Evolutionary conservation across 192 early-diverging fungal species (phyloP).

Genomic region (Dispira parvispora): DNA sequence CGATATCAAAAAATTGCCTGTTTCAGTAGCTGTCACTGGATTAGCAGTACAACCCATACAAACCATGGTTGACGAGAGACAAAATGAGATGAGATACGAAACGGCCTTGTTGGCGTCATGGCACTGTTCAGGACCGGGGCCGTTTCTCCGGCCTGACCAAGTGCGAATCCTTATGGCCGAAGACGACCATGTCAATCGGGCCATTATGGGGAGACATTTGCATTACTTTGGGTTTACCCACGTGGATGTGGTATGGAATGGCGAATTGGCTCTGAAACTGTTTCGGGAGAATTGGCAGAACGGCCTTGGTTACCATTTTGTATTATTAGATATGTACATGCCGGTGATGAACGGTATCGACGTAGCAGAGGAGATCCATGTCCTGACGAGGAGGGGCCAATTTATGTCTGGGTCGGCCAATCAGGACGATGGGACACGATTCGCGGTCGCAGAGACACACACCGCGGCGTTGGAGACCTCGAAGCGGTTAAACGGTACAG

Average conservation of each 20-base stretch:
- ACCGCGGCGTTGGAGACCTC: neutral
- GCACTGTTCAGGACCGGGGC: too few relatives aligned
- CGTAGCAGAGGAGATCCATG: neutral
- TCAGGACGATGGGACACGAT: neutral
- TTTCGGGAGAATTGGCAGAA: neutral
- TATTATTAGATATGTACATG: slow-evolving; percentile 9
- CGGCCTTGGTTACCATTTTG: slow-evolving; percentile 5
- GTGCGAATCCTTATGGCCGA: slow-evolving; percentile 3
- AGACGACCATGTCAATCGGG: slow-evolving; percentile 6
- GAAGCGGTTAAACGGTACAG: neutral
- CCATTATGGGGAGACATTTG: slow-evolving; percentile 7
- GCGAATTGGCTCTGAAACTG: neutral
- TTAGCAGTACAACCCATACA: too few relatives aligned
- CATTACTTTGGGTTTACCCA: slow-evolving; percentile 9
- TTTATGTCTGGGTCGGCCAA: neutral
- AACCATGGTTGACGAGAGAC: too few relatives aligned
- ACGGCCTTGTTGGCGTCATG: too few relatives aligned
- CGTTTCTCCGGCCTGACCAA: neutral
- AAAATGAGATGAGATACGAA: too few relatives aligned
- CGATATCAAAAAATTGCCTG: too few relatives aligned
- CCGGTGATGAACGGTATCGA: slow-evolving; percentile 6
- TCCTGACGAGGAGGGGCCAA: neutral
- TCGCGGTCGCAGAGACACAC: too few relatives aligned
- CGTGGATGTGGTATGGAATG: slow-evolving; percentile 2
- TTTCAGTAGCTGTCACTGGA: too few relatives aligned